Percentiles rank a stretch among this genome's conserved stretches.
Evolutionary conservation across 257 asterid genomes (phyloP).

Genomic region (Vinca minor): DNA sequence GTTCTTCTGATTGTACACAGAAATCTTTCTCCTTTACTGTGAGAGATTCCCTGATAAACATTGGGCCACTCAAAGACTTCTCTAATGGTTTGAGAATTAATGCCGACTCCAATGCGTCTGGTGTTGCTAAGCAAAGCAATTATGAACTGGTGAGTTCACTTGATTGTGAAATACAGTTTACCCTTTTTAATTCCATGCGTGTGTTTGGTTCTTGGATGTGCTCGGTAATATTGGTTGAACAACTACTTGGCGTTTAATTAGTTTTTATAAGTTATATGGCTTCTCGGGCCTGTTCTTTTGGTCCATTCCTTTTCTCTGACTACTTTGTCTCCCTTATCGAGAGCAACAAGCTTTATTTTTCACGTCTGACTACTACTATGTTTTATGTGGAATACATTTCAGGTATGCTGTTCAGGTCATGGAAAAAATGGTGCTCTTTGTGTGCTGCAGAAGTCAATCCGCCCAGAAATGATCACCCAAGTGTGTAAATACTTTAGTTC

Average conservation of each 20-base stretch:
- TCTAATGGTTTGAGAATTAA: conserved; percentile 77
- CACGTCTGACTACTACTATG: background rate
- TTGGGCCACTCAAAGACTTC: conserved; percentile 92
- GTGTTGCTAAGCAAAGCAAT: conserved; percentile 86
- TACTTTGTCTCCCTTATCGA: background rate
- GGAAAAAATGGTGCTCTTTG: conserved; percentile 93
- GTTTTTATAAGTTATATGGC: conserved; percentile 8
- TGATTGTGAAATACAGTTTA: background rate
- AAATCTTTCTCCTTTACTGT: conserved; percentile 83
- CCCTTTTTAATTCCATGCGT: background rate
- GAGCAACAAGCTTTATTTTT: background rate
- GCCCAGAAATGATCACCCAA: conserved; percentile 93
- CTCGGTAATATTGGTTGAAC: conserved; percentile 9
- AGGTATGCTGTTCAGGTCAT: conserved; percentile 99
- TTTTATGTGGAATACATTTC: conserved; percentile 21
- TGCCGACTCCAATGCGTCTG: conserved; percentile 78
- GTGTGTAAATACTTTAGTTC: conserved; percentile 33
- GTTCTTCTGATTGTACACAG: conserved; percentile 40
- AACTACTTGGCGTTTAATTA: conserved; percentile 6
- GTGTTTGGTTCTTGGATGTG: conserved; percentile 11
- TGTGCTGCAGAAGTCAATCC: conserved; percentile 87
- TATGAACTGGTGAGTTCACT: conserved; percentile 71
- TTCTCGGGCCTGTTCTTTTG: background rate
- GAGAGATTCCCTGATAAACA: conserved; percentile 81
- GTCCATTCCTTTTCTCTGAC: too few species aligned